Evolutionary conservation across 1,139 yeast species (phyloP).

Genomic region (Yamadazyma aaseri): DNA sequence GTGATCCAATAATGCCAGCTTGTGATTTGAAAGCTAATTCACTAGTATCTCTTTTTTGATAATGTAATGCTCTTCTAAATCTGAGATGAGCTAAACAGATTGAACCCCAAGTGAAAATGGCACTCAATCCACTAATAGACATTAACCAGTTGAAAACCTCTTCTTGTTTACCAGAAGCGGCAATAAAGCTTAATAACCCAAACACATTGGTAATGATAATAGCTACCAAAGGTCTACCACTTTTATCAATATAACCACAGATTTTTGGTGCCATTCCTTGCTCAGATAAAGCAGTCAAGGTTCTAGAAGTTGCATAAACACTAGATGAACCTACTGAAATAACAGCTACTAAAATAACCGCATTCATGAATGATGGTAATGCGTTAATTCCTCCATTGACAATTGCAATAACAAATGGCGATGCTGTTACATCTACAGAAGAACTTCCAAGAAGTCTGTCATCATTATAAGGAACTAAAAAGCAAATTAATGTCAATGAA

Average conservation of each 20-base stretch:
- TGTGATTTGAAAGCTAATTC: slow-evolving; percentile 57
- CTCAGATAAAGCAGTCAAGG: slow-evolving; percentile 40
- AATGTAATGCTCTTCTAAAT: slow-evolving; percentile 33
- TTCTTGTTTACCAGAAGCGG: slow-evolving; percentile 34
- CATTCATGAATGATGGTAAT: slow-evolving; percentile 46
- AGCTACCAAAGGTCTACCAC: slow-evolving; percentile 45
- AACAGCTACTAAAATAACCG: slow-evolving; percentile 40
- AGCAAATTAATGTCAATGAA: slow-evolving; percentile 37
- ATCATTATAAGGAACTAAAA: slow-evolving; percentile 36
- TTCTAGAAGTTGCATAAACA: slow-evolving; percentile 45
- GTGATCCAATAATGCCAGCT: slow-evolving; percentile 55
- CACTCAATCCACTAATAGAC: slow-evolving; percentile 38
- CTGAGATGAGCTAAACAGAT: slow-evolving; percentile 38
- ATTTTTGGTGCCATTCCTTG: slow-evolving; percentile 45
- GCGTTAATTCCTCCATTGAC: slow-evolving; percentile 51
- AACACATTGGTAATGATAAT: slow-evolving; percentile 34
- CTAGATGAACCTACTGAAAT: slow-evolving; percentile 46
- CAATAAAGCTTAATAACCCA: slow-evolving; percentile 41
- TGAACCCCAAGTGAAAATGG: slow-evolving; percentile 42
- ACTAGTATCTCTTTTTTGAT: slow-evolving; percentile 41
- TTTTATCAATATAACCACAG: slow-evolving; percentile 39
- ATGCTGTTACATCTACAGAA: slow-evolving; percentile 22
- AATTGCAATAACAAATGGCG: slow-evolving; percentile 40
- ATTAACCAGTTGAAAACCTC: slow-evolving; percentile 38
- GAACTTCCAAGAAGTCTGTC: slow-evolving; percentile 31